Conservation (phyloP, 805 yeast genomes). For the Metschnikowia reukaufii region DNA sequence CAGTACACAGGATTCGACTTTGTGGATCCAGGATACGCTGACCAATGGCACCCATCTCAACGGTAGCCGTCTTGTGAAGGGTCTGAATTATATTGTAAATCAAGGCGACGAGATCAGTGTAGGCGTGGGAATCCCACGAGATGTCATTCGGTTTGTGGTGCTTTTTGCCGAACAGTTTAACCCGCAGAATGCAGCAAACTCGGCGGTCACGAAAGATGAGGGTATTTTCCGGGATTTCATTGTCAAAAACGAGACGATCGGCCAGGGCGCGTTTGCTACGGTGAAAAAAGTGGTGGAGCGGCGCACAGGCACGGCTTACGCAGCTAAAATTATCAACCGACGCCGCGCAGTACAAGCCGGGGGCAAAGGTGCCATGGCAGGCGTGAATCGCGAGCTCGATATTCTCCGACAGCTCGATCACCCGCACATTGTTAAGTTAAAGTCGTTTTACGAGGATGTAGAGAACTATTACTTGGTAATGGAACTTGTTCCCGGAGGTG, state of each 20-base stretch:
- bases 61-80: conserved; percentile 67
- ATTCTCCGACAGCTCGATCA: conserved; percentile 77
- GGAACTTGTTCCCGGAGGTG: conserved; percentile 97
- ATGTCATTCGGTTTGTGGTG: conserved; percentile 54
- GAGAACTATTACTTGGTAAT: conserved; percentile 83
- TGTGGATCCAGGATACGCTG: conserved; percentile 71
- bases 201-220: conserved; percentile 39
- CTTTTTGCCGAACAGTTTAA: conserved; percentile 46
- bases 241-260: conserved; percentile 80
- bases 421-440: conserved; percentile 78
- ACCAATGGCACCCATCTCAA: conserved; percentile 94
- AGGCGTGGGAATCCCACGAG: conserved; percentile 80
- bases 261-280: conserved; percentile 98
- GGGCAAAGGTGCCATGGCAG: conserved; percentile 55
- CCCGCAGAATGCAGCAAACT: conserved; percentile 28
- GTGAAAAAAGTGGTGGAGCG: conserved; percentile 90
- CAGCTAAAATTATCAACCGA: conserved; percentile 86
- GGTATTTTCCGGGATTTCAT: conserved; percentile 73
- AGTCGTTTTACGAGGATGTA: conserved; percentile 82
- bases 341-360: conserved; percentile 71
- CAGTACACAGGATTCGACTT: conserved; percentile 51
- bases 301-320: conserved; percentile 78
- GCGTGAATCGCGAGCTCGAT: conserved; percentile 83
- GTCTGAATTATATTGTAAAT: conserved; percentile 73
- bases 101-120: conserved; percentile 94